Evolutionary conservation across 495 filamentous ascomycete species (phyloP).

Genomic region (Aspergillus egyptiacus): DNA sequence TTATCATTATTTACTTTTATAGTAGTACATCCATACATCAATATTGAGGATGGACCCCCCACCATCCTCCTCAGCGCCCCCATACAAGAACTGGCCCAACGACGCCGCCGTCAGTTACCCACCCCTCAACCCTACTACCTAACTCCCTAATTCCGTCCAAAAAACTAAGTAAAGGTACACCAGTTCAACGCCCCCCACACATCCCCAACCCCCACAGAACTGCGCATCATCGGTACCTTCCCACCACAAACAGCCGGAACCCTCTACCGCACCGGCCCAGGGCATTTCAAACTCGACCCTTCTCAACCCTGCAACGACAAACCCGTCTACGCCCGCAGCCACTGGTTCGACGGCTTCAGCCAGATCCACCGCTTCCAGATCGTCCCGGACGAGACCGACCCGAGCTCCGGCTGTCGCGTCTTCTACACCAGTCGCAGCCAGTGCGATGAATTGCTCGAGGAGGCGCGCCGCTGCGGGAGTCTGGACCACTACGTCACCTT

Average conservation of each 20-base stretch:
- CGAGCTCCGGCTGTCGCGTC: conserved; percentile 5
- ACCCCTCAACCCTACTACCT: neutral
- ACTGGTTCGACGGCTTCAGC: conserved; percentile 17
- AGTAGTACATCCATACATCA: no score
- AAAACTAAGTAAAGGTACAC: neutral
- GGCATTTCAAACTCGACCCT: conserved; percentile 4
- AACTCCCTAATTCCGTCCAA: no score
- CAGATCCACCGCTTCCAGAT: conserved; percentile 14
- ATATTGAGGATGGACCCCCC: no score
- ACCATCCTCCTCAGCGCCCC: neutral
- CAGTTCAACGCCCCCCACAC: conserved; percentile 8
- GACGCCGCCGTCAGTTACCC: conserved; percentile 7
- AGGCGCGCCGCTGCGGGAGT: conserved; percentile 2
- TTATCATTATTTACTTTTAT: neutral
- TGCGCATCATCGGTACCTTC: conserved; percentile 5
- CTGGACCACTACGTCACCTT: conserved; percentile 9
- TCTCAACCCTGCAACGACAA: no score
- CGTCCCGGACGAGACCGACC: neutral
- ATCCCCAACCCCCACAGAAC: conserved; percentile 6
- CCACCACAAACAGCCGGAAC: conserved; percentile 6
- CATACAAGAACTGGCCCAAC: conserved; percentile 14
- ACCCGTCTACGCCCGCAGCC: conserved; percentile 1
- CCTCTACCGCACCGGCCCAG: conserved; percentile 8
- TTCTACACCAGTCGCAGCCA: conserved; percentile 12
- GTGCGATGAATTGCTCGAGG: conserved; percentile 12